Conservation (phyloP, 2,329 filamentous ascomycete species). For the Hymenoscyphus fraxineus region DNA sequence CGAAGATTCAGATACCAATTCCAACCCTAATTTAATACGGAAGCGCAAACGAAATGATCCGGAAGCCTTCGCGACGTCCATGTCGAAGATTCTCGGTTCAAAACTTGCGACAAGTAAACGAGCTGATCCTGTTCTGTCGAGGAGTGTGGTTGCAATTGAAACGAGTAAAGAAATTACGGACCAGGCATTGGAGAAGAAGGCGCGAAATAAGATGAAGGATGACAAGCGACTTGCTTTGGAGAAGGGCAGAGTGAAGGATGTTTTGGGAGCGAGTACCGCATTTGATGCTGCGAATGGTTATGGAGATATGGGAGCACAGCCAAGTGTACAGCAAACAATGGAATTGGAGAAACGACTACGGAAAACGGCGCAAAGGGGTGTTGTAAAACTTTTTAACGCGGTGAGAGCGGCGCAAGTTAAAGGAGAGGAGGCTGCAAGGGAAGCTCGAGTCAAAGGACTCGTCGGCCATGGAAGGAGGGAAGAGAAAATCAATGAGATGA, state of each 20-base stretch:
- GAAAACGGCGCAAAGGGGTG: slow-evolving; percentile 88
- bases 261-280: slow-evolving; percentile 58
- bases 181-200: slow-evolving; percentile 75
- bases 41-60: slow-evolving; percentile 91
- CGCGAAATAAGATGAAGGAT: slow-evolving; percentile 71
- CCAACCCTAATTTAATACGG: slow-evolving; percentile 39
- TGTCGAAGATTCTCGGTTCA: slow-evolving; percentile 86
- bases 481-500: slow-evolving; percentile 92
- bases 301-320: slow-evolving; percentile 34
- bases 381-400: slow-evolving; percentile 94
- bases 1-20: slow-evolving; percentile 39
- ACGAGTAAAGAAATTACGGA: slow-evolving; percentile 71
- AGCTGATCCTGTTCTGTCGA: slow-evolving; percentile 84
- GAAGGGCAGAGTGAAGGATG: slow-evolving; percentile 83
- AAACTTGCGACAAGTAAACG: slow-evolving; percentile 81
- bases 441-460: slow-evolving; percentile 66
- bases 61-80: slow-evolving; percentile 82
- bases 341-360: slow-evolving; percentile 76
- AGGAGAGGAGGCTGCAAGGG: slow-evolving; percentile 71
- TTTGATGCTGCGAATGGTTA: slow-evolving; percentile 48
- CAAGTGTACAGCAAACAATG: slow-evolving; percentile 52
- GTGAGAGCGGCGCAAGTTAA: slow-evolving; percentile 90
- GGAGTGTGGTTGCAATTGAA: slow-evolving; percentile 70
- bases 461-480: slow-evolving; percentile 77
- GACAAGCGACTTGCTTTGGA: slow-evolving; percentile 78